Conservation (phyloP, 139 green algal species). For the Chlamydomonas sphaeroides region DNA sequence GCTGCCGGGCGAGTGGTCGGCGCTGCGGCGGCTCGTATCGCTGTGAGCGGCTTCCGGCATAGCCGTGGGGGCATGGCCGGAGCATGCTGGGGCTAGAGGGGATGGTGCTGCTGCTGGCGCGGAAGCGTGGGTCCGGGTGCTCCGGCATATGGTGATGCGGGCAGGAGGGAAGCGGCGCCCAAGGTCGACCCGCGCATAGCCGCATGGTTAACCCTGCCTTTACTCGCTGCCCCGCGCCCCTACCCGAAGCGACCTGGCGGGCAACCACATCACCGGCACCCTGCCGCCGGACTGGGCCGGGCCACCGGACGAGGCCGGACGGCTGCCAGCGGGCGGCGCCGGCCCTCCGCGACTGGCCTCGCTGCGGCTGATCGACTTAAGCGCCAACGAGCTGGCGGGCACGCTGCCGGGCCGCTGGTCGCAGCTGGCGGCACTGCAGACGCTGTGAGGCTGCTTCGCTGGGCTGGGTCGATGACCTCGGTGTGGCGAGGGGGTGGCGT, state of each 20-base stretch:
- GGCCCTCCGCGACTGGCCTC: neutral
- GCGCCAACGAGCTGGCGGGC: neutral
- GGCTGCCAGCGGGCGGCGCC: neutral
- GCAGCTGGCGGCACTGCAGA: conserved; percentile 4
- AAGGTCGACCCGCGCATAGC: no score
- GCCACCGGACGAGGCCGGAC: neutral
- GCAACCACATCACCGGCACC: conserved; percentile 22
- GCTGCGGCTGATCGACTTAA: conserved; percentile 18
- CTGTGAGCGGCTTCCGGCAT: conserved; percentile 2
- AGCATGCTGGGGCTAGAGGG: no score
- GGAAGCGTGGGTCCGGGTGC: no score
- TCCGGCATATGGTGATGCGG: no score
- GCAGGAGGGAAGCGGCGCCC: no score
- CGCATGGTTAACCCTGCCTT: no score
- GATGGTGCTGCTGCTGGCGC: no score
- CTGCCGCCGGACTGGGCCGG: neutral
- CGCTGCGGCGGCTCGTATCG: conserved; percentile 1
- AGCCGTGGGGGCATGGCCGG: no score
- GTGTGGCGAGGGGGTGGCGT: no score
- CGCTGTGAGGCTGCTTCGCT: neutral
- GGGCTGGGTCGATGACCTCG: no score
- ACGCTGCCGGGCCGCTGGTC: conserved; percentile 14
- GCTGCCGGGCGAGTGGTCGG: neutral
- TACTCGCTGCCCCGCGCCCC: no score
- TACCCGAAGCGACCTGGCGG: conserved; percentile 15